phyloP scores from a whole-genome alignment of 1,284 basidiomycete genomes.

The Sphagnurus paluster region DNA sequence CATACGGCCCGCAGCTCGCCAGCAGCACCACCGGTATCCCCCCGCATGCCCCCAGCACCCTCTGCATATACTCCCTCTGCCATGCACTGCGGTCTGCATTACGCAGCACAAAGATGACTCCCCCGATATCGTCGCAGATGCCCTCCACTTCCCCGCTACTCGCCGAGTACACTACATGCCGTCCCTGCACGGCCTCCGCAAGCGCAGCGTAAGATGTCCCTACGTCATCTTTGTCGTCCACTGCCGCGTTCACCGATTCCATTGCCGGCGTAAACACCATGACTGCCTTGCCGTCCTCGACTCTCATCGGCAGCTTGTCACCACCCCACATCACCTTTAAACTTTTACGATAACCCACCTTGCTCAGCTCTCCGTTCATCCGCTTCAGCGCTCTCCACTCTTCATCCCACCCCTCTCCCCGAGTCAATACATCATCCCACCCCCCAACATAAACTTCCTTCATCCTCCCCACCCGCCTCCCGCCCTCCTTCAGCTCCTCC shows the following conservation, averaged over 20 bases:
- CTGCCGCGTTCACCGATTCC: slow-evolving; percentile 59
- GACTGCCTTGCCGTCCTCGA: slow-evolving; percentile 26
- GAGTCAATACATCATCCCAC: slow-evolving; percentile 46
- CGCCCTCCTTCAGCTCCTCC: slow-evolving; percentile 41
- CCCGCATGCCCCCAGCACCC: slow-evolving; percentile 25
- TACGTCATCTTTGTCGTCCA: slow-evolving; percentile 55
- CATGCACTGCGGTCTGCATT: slow-evolving; percentile 56
- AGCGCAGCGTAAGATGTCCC: slow-evolving; percentile 56
- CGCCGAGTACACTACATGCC: slow-evolving; percentile 50
- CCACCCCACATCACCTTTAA: slow-evolving; percentile 48
- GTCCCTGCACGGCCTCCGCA: slow-evolving; percentile 36
- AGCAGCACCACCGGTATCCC: slow-evolving; percentile 44
- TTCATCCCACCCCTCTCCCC: slow-evolving; percentile 24
- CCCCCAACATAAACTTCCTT: slow-evolving; percentile 51
- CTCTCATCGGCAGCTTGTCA: slow-evolving; percentile 37
- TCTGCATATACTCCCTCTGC: slow-evolving; percentile 49
- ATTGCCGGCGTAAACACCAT: slow-evolving; percentile 55
- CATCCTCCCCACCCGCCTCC: slow-evolving; percentile 44
- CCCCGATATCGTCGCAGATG: slow-evolving; percentile 24
- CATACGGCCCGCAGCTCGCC: slow-evolving; percentile 64
- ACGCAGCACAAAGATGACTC: slow-evolving; percentile 54
- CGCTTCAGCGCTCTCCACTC: slow-evolving; percentile 37
- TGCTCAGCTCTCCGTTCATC: slow-evolving; percentile 42
- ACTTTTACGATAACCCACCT: slow-evolving; percentile 45
- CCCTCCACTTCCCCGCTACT: slow-evolving; percentile 23